Percentiles rank a stretch among this genome's conserved stretches.
Conservation (phyloP, 2,329 filamentous ascomycete species). For the Tolypocladium guangdongense region DNA sequence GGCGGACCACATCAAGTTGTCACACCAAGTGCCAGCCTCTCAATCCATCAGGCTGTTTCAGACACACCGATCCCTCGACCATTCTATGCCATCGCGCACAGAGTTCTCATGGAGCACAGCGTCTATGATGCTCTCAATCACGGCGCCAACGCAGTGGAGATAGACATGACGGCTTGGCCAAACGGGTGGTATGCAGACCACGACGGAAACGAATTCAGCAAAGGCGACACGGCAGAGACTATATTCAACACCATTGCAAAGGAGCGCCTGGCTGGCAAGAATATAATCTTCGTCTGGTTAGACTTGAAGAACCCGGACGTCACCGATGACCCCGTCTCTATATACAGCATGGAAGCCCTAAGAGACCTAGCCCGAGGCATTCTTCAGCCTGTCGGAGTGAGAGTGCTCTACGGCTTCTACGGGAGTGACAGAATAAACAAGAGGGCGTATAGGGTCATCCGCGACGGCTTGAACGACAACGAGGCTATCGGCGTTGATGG, state of each 20-base stretch:
- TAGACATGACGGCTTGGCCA: constrained; percentile 1
- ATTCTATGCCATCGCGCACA: constrained; percentile 5
- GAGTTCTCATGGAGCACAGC: not conserved
- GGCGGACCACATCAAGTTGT: no score
- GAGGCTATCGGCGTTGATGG: constrained; percentile 4
- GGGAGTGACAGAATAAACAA: no score
- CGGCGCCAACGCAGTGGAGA: constrained; percentile 5
- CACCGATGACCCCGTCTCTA: not conserved
- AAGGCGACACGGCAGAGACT: not conserved
- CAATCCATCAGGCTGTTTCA: no score
- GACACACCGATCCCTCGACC: no score
- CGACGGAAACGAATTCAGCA: not conserved
- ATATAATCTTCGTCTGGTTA: constrained; percentile 6
- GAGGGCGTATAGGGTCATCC: not conserved
- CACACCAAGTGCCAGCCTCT: no score
- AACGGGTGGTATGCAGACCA: constrained; percentile 4
- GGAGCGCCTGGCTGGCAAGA: not conserved
- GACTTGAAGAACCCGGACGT: constrained; percentile 5
- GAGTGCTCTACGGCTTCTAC: constrained; percentile 5
- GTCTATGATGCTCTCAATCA: constrained; percentile 1
- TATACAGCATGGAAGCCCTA: not conserved
- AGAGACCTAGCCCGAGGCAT: not conserved
- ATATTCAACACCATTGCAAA: constrained; percentile 1
- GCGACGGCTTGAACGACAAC: not conserved
- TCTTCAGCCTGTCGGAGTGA: constrained; percentile 1